phyloP scores from a whole-genome alignment of 1,139 yeast species.

The Casaregolazyma lundiana region DNA sequence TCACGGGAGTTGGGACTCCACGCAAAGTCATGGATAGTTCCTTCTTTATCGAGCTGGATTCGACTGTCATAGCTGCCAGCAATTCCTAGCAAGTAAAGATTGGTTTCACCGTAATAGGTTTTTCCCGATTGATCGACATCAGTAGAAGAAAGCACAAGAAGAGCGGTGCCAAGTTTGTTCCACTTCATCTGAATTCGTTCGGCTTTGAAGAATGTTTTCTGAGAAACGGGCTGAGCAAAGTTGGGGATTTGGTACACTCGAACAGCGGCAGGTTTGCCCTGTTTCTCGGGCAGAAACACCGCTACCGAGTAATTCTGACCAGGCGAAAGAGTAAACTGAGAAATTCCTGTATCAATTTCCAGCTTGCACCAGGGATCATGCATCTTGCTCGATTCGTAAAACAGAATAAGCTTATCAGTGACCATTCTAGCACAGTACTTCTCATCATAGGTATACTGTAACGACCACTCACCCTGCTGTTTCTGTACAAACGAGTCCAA shows the following conservation, averaged over 20 bases:
- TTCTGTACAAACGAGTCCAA: constrained; percentile 70
- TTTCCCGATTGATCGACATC: constrained; percentile 94
- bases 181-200: constrained; percentile 89
- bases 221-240: constrained; percentile 75
- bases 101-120: constrained; percentile 95
- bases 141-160: constrained; percentile 88
- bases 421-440: constrained; percentile 60
- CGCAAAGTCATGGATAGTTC: constrained; percentile 94
- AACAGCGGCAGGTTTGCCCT: constrained; percentile 77
- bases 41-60: constrained; percentile 82
- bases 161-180: constrained; percentile 92
- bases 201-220: constrained; percentile 90
- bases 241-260: constrained; percentile 70
- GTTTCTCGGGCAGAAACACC: constrained; percentile 79
- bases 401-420: constrained; percentile 54
- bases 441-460: constrained; percentile 82
- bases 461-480: constrained; percentile 86
- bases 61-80: constrained; percentile 91
- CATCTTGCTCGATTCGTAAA: constrained; percentile 55
- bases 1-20: constrained; percentile 98
- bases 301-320: constrained; percentile 93
- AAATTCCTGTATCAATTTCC: constrained; percentile 47
- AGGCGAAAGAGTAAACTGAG: constrained; percentile 68
- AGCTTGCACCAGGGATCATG: constrained; percentile 59
- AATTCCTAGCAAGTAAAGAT: constrained; percentile 82